phyloP scores from a whole-genome alignment of 495 filamentous ascomycete genomes.

The Penicillium egyptiacum region DNA sequence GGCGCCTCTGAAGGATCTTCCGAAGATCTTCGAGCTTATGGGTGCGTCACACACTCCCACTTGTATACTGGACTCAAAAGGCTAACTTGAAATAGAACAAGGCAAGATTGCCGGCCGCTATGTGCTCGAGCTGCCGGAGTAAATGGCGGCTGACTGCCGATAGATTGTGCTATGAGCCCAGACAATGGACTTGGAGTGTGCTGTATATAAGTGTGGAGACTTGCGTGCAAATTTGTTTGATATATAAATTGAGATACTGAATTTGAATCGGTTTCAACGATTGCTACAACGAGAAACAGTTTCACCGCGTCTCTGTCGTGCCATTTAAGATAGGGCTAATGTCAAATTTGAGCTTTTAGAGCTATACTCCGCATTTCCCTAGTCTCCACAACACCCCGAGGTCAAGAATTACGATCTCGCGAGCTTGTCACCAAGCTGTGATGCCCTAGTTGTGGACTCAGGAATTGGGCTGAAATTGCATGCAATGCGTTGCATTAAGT shows the following conservation, averaged over 20 bases:
- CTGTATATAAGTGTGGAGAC: neutral
- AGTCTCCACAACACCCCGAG: neutral
- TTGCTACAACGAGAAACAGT: neutral
- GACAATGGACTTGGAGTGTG: neutral
- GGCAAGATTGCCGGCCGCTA: slow-evolving; percentile 81
- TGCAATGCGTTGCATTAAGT: neutral
- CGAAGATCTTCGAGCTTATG: slow-evolving; percentile 75
- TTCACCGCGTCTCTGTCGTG: too few relatives aligned
- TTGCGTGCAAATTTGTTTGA: neutral
- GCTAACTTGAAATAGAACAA: slow-evolving; percentile 37
- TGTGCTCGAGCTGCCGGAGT: slow-evolving; percentile 68
- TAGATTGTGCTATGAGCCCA: neutral
- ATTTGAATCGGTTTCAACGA: neutral
- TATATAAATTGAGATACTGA: slow-evolving; percentile 1
- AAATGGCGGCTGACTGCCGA: neutral
- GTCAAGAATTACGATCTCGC: neutral
- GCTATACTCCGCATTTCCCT: neutral
- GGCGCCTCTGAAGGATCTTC: slow-evolving; percentile 72
- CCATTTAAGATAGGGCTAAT: neutral
- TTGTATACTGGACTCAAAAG: neutral
- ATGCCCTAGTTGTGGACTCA: neutral
- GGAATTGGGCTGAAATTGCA: neutral
- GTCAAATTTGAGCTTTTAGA: neutral
- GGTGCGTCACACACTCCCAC: slow-evolving; percentile 21
- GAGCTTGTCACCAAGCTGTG: neutral